Conservation (phyloP, 176 grass and related monocot species). For the Zizania latifolia region DNA sequence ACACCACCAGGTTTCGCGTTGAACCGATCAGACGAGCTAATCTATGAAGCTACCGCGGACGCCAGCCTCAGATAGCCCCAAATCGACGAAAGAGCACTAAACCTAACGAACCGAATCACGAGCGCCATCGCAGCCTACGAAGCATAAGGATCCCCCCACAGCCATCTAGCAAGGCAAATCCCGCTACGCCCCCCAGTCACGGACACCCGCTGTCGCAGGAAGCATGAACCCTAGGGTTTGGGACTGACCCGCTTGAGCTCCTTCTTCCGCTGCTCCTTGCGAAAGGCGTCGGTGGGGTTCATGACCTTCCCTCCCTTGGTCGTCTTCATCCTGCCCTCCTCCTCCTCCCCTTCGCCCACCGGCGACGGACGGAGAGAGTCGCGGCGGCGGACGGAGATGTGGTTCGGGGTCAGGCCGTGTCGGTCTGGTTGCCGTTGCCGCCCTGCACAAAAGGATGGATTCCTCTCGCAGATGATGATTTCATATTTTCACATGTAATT, state of each 20-base stretch:
- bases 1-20: neutral
- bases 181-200: neutral
- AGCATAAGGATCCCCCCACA: neutral
- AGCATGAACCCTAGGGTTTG: slow-evolving; percentile 42
- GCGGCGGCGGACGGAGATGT: too few species aligned
- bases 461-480: too few species aligned
- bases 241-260: slow-evolving; percentile 85
- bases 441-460: too few species aligned
- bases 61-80: slow-evolving; percentile 4
- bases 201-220: neutral
- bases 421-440: too few species aligned
- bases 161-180: too few species aligned
- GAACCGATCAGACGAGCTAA: neutral
- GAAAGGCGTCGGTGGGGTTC: slow-evolving; percentile 95
- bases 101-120: neutral
- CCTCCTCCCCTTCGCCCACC: neutral
- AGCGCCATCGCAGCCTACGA: neutral
- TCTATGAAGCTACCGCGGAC: neutral
- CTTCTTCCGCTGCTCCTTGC: slow-evolving; percentile 93
- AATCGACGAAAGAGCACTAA: neutral
- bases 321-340: slow-evolving; percentile 74
- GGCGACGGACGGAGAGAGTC: neutral
- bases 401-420: too few species aligned
- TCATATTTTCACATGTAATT: too few species aligned
- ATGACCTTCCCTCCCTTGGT: slow-evolving; percentile 97